Base-by-base conservation (phyloP, 2,329 filamentous ascomycete species). In the Trichoderma koningiopsis region DNA sequence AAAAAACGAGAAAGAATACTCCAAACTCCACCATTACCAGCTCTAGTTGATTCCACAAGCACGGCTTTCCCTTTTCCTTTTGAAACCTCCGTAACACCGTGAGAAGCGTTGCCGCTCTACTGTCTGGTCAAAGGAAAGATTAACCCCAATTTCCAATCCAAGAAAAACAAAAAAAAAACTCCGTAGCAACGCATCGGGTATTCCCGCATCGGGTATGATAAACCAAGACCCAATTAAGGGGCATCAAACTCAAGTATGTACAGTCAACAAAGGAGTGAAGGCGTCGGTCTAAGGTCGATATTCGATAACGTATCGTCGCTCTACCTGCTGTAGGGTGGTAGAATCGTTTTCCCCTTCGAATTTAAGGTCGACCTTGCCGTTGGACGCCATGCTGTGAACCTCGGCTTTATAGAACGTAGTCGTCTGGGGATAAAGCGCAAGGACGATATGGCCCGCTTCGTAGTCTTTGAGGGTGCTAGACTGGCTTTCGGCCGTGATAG, bases 351-450 rank as follows among this genome's bases (percentile, higher is more conserved):
- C 91, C 16, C 92, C 92, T 76, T 95, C 92, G 74, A 95, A 95
- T 72, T 92, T 89, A 72, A 95, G 82, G 68, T 87, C 86, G 53
- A 91, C 88, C 70, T 84, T 86, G 52, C 84, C 76, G 71, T 83
- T 77, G 49, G 82, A 82, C 68, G 90, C 83, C 83, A 87, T 89
- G 43, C 89, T 89, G 80, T 92, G 91, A 10, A 95, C 92, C 73
- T 94, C 91, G 1, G 92, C 92, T 77, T 92, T 90, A 78, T 96
- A 96, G 75, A 96, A 95, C 0, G 92, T 94, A 1, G 92, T 94
- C 0, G 92, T 95, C 74, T 93, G 90, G 0, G 92, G 92, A 75
- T 96, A 96, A 69, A 93, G 82, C 0, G 92, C 92, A 69, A 95
- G 83, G 10, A 95, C 92, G 57, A 89, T 87, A 76, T 91, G 92